Base-by-base conservation (phyloP, 106 monocot genomes). In the Xerophyta viscosa region DNA sequence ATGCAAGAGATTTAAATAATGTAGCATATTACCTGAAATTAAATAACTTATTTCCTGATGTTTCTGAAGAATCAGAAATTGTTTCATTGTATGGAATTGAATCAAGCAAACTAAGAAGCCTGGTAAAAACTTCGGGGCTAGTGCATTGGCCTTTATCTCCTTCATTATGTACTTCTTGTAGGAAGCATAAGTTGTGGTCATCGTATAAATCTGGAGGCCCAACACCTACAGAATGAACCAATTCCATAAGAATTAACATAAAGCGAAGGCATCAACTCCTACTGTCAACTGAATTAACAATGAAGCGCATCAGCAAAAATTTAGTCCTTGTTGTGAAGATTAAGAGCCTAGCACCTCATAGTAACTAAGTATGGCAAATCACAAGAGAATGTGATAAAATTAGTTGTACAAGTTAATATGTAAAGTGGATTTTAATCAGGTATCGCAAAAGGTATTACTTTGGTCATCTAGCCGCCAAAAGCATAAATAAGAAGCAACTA, bases 41-140 rank as follows among this genome's bases (percentile, higher is more conserved):
- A 48, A 69, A 56, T 54, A 68, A 51, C 31, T 64, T 73, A 27
- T 71, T 41, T 18, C 66, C 62, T 39, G 66, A 63, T 31, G 70
- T 62, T 20, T 78, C 70, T 49, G 82, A 71, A 41, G 45, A 61
- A 54, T 72, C 60, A 18, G 64, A 55, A 46, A 47, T 70, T 20
- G 49, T 53, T 17, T 70, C 70, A 67, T 48, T 64, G 20, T 63
- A 60, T 56, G 91, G 59, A 71, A 79, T 55, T 56, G 79, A 92
- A 67, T 82, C 82, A 51, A 92, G 78, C 51, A 92, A 73, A 52
- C 82, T 82, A 65, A 92, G 52, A 57, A 82, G 75, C 27, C 72
- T 79, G 3, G 60, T 54, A 55, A 92, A 77, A 67, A 75, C 48
- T 26, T 78, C 75, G 31, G 63, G 76, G 70, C 76, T 75, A 54